A percentile compares a stretch with the other conserved stretches of the same genome.
Conservation (phyloP, 2,329 filamentous ascomycete genomes). For the Verticillium dahliae region DNA sequence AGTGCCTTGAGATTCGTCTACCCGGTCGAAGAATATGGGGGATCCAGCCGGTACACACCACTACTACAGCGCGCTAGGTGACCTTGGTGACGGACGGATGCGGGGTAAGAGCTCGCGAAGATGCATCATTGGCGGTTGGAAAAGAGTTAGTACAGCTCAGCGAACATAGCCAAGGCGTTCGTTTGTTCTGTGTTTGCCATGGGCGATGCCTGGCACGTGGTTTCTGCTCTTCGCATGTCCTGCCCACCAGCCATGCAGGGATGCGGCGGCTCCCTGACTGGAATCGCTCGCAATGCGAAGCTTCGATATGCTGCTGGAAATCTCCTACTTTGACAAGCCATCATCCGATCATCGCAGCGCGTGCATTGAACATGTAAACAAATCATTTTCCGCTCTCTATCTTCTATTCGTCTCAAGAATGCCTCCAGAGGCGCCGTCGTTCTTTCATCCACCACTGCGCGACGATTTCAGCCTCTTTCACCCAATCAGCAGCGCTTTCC, state of each 20-base stretch:
- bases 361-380: not conserved
- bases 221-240: too few relatives aligned
- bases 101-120: not conserved
- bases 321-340: too few relatives aligned
- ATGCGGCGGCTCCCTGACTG: too few relatives aligned
- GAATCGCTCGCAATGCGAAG: too few relatives aligned
- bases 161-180: too few relatives aligned
- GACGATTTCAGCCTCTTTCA: constrained; percentile 13
- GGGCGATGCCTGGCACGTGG: too few relatives aligned
- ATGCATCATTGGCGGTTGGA: not conserved
- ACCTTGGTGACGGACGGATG: not conserved
- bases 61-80: not conserved
- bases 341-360: too few relatives aligned
- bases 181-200: too few relatives aligned
- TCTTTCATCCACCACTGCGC: constrained; percentile 14
- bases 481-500: constrained; percentile 11
- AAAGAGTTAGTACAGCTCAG: too few relatives aligned
- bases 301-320: too few relatives aligned
- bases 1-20: too few relatives aligned
- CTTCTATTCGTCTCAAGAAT: not conserved
- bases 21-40: not conserved
- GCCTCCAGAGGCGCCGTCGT: not conserved
- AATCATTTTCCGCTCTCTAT: not conserved
- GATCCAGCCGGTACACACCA: not conserved
- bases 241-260: too few relatives aligned